Base-by-base conservation (phyloP, 2,329 filamentous ascomycete genomes). In the Didymosphaeria variabile region DNA sequence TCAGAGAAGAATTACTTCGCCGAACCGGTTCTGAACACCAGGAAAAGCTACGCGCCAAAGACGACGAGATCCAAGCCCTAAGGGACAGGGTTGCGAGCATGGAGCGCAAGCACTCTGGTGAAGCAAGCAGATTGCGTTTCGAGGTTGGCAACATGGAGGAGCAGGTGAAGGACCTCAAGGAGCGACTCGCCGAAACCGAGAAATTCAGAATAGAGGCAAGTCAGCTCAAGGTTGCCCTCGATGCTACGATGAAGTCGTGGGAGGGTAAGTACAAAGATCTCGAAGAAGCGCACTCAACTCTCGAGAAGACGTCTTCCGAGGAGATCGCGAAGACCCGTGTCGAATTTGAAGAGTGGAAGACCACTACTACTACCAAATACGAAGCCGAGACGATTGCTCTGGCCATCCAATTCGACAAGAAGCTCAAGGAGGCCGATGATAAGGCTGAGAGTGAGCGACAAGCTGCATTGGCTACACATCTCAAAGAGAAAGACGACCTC, bases 101-200 rank as follows among this genome's bases (percentile, higher is more conserved):
- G 19, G 81, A 82, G 50, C 81, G 80, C 55, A 82, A 85, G 60
- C 82, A 83, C 61, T 82, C 82, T 0, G 79, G 80, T 49, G 84
- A 87, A 65, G 80, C 77, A 55, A 83, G 78, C 55, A 81, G 83
- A 63, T 77, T 87, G 9, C 79, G 82, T 34, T 75, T 85, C 44
- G 82, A 87, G 62, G 78, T 86, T 56, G 82, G 78, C 15, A 80
- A 80, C 51, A 74, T 85, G 36, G 82, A 86, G 65, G 83, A 85
- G 64, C 84, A 84, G 70, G 78, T 83, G 49, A 83, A 81, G 57
- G 83, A 86, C 61, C 73, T 85, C 29, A 80, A 83, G 63, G 81
- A 85, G 55, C 80, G 75, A 61, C 69, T 85, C 26, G 74, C 73
- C 8, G 76, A 79, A 49, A 79, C 80, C 26, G 80, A 82, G 50